These are phyloP conservation scores for Musa balbisiana DNA, from an alignment of 202 grass and related monocot genomes.

Conservation along the genomic window DNA sequence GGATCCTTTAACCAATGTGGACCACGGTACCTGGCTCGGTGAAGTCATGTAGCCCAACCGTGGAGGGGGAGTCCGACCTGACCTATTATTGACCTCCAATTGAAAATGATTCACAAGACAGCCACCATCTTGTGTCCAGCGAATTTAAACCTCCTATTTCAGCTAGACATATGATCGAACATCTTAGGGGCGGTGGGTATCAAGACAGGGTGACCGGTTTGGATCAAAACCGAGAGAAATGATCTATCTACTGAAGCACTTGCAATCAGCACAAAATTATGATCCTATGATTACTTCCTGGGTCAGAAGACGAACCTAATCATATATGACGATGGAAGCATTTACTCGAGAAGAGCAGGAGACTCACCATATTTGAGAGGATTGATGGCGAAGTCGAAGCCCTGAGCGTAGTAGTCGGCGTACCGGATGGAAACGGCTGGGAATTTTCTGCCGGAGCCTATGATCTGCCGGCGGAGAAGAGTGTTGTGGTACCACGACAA, in stretches of 20 bases:
- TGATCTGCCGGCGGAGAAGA: conserved; percentile 54
- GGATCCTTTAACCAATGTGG: background rate
- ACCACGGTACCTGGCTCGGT: background rate
- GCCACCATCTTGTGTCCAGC: background rate
- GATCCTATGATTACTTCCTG: background rate
- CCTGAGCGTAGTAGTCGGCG: conserved; percentile 67
- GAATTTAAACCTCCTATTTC: background rate
- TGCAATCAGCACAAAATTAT: background rate
- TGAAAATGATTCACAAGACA: background rate
- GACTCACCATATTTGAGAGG: conserved; percentile 68
- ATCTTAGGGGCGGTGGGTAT: background rate
- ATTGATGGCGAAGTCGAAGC: conserved; percentile 54
- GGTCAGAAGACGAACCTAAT: too few relatives aligned
- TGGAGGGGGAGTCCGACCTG: background rate
- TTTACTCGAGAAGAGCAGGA: background rate
- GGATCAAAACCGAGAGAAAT: too few relatives aligned
- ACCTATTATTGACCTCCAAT: background rate
- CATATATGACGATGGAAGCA: background rate
- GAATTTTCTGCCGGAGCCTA: conserved; percentile 62
- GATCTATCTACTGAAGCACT: background rate
- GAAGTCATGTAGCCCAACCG: too few relatives aligned
- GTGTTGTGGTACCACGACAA: conserved; percentile 75
- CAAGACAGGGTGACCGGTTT: too few relatives aligned
- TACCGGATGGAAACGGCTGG: conserved; percentile 74
- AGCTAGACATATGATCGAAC: background rate